Base-by-base conservation (phyloP, 495 filamentous ascomycete species). In the Entonaema liquescens region DNA sequence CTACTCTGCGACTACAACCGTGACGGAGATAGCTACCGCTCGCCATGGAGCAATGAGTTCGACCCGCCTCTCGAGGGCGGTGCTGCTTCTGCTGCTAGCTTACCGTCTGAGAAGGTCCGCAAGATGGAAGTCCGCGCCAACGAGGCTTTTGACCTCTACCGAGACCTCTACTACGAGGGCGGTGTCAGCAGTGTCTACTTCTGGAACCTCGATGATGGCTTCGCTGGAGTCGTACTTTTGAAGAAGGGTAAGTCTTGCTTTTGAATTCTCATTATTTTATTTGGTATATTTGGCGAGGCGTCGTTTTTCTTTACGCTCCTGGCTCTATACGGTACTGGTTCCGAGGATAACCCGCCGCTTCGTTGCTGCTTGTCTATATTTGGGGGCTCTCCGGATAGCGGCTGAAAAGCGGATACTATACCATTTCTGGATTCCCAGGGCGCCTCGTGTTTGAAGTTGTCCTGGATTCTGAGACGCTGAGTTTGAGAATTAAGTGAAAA, bases 1-100 rank as follows among this genome's bases (percentile, higher is more conserved):
- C 89, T 99, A 42, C 92, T 97, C 68, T 99, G 95, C 85, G 95
- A 99, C 86, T 99, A 98, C 85, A 99, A 99, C 86, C 93, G 95
- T 58, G 95, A 99, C 81, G 96, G 96, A 58, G 95, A 98, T 80
- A 94, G 90, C 82, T 97, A 97, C 85, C 91, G 95, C 33, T 95
- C 92, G 68, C 95, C 95, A 33, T 99, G 95, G 95, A 94, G 90
- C 83, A 98, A 98, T 80, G 93, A 98, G 80, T 99, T 98, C 77
- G 93, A 98, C 75, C 95, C 95, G 1, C 90, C 91, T 19, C 84
- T 95, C 23, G 81, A 83, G 60, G 84, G 78, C 38, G 77, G 78
- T 17, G 81, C 82, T 49, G 83, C 76, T 6, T 74, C 76, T 1
- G 81, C 79, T 29, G 59, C 76, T 11, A 78, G 77, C 9, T 85